phyloP scores from a whole-genome alignment of 768 basidiomycete genomes.

The Mycena venus region DNA sequence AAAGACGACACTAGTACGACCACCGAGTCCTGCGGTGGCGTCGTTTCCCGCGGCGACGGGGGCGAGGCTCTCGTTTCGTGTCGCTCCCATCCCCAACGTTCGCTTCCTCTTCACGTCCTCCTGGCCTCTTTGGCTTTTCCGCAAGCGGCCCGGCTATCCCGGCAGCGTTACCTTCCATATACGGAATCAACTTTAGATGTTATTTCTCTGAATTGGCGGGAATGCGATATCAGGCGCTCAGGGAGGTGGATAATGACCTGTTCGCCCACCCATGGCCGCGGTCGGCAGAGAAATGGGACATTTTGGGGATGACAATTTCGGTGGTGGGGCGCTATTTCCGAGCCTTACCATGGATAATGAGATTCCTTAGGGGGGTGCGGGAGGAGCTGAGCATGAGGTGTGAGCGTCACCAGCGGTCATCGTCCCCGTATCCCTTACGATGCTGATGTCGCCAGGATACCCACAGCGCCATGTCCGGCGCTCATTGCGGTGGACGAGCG shows the following conservation, averaged over 20 bases:
- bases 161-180: neutral
- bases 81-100: neutral
- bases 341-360: neutral
- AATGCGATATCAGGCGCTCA: neutral
- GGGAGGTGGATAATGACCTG: neutral
- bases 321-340: neutral
- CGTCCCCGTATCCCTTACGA: slow-evolving; percentile 95
- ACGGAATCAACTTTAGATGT: neutral
- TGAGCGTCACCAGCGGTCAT: slow-evolving; percentile 73
- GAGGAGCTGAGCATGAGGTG: too few species aligned
- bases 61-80: neutral
- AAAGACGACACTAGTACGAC: too few species aligned
- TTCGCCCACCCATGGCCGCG: neutral
- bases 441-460: slow-evolving; percentile 90
- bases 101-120: neutral
- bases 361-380: too few species aligned
- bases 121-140: neutral
- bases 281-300: neutral
- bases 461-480: slow-evolving; percentile 95
- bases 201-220: neutral
- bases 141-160: neutral
- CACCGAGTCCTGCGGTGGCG: neutral
- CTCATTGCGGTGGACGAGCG: slow-evolving; percentile 60
- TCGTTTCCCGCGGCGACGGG: neutral
- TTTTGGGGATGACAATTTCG: neutral